A percentile compares a stretch with the other conserved stretches of the same genome.
phyloP scores from a whole-genome alignment of 768 basidiomycete species.

The Mycena maculata region DNA sequence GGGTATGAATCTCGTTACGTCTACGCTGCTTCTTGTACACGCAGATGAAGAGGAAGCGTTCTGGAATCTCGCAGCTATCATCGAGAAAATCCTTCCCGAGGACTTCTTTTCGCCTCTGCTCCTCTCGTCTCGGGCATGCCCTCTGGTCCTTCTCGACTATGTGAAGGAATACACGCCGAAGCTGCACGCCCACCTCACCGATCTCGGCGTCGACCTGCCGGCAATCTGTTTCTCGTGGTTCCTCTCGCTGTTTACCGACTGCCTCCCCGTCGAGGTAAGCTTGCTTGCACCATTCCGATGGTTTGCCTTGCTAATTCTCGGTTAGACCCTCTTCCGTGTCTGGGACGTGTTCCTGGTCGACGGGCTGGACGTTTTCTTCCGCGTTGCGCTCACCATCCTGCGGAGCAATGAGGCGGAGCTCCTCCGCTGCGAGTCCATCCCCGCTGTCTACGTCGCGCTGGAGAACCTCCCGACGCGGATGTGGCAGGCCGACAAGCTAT shows the following conservation, averaged over 20 bases:
- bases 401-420: constrained; percentile 87
- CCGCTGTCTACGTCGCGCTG: constrained; percentile 89
- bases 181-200: constrained; percentile 77
- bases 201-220: constrained; percentile 88
- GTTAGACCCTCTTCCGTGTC: constrained; percentile 90
- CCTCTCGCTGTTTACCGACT: constrained; percentile 94
- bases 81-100: constrained; percentile 89
- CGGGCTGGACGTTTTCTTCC: constrained; percentile 90
- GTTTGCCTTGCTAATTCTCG: constrained; percentile 13
- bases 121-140: constrained; percentile 93
- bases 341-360: constrained; percentile 98
- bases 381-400: constrained; percentile 89
- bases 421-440: constrained; percentile 83
- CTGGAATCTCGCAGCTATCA: constrained; percentile 91
- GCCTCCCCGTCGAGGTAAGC: constrained; percentile 90
- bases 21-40: constrained; percentile 91
- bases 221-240: constrained; percentile 99
- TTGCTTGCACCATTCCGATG: constrained; percentile 8
- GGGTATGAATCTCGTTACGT: constrained; percentile 96
- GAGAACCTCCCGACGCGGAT: constrained; percentile 91
- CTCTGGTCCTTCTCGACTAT: constrained; percentile 89
- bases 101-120: constrained; percentile 95
- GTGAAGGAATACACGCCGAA: constrained; percentile 83
- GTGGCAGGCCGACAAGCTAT: constrained; percentile 92
- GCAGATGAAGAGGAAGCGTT: constrained; percentile 98